These are phyloP conservation scores for Rhinocladiella similis DNA, from an alignment of 2,329 filamentous ascomycete genomes.

Conservation along the genomic window DNA sequence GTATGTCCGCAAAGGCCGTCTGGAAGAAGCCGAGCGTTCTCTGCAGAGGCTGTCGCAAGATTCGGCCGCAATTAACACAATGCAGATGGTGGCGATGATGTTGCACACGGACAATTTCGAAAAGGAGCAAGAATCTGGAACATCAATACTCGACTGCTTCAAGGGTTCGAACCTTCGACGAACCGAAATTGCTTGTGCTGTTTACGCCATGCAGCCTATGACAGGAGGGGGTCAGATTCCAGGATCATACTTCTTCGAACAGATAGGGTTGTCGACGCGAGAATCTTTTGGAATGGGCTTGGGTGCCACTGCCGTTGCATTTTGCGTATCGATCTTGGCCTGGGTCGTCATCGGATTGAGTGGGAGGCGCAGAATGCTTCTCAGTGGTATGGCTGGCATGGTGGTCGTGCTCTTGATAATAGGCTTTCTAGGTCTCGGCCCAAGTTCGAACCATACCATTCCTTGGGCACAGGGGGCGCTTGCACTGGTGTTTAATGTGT, in stretches of 20 bases:
- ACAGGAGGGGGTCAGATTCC: conserved; percentile 48
- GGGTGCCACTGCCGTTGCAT: conserved; percentile 40
- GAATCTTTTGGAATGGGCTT: conserved; percentile 63
- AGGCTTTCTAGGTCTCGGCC: conserved; percentile 67
- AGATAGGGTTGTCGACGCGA: conserved; percentile 44
- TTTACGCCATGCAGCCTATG: no score
- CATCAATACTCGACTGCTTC: conserved; percentile 67
- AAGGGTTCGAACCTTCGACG: conserved; percentile 75
- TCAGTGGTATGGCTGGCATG: conserved; percentile 72
- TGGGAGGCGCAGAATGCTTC: conserved; percentile 73
- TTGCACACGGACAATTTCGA: conserved; percentile 73
- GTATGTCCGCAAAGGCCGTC: conserved; percentile 48
- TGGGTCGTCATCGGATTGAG: conserved; percentile 37
- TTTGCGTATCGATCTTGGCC: no score
- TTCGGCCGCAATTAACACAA: conserved; percentile 44
- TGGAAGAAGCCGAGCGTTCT: conserved; percentile 44
- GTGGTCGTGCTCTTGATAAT: conserved; percentile 77
- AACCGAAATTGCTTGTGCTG: conserved; percentile 65
- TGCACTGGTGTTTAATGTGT: conserved; percentile 74
- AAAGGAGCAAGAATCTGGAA: conserved; percentile 65
- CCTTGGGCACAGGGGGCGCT: conserved; percentile 60
- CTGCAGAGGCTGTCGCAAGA: conserved; percentile 43
- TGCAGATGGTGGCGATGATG: conserved; percentile 78
- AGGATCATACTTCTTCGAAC: conserved; percentile 57
- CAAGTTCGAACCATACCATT: conserved; percentile 38